Evolutionary conservation across 352 stramenopile genomes (phyloP).

Genomic region (Pythium sukuiense): DNA sequence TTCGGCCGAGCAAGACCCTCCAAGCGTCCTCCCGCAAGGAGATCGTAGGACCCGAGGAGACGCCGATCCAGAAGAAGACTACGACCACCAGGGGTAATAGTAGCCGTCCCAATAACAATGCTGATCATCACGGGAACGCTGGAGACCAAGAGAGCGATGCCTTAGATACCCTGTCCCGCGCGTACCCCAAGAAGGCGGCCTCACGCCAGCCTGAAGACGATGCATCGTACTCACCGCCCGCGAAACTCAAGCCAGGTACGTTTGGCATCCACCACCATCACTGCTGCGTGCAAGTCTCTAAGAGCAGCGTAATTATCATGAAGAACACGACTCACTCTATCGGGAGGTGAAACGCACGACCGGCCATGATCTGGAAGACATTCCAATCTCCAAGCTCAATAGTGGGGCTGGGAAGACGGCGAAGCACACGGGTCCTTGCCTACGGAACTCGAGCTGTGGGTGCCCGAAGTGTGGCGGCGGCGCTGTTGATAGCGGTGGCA

Average conservation of each 20-base stretch:
- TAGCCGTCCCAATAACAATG: slow-evolving; percentile 46
- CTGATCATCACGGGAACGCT: slow-evolving; percentile 42
- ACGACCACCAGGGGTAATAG: slow-evolving; percentile 26
- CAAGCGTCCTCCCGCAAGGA: slow-evolving; percentile 25
- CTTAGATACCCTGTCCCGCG: slow-evolving; percentile 63
- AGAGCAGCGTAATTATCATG: not conserved
- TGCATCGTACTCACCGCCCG: slow-evolving; percentile 23
- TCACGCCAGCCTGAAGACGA: slow-evolving; percentile 23
- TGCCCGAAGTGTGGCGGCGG: slow-evolving; percentile 60
- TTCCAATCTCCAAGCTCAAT: slow-evolving; percentile 48
- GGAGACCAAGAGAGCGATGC: slow-evolving; percentile 38
- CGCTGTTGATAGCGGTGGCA: slow-evolving; percentile 16
- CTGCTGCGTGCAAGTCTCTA: not conserved
- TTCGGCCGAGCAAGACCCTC: slow-evolving; percentile 42
- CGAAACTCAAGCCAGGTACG: slow-evolving; percentile 52
- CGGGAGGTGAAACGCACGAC: slow-evolving; percentile 80
- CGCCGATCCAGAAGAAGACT: slow-evolving; percentile 20
- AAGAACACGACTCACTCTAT: slow-evolving; percentile 82
- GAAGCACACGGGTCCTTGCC: slow-evolving; percentile 50
- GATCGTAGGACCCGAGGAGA: slow-evolving; percentile 29
- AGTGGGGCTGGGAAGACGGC: slow-evolving; percentile 11
- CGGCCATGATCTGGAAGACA: slow-evolving; percentile 63
- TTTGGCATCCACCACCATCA: not conserved
- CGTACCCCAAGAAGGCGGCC: slow-evolving; percentile 55
- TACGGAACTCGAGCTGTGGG: slow-evolving; percentile 68